Evolutionary conservation across 257 asterid species (phyloP), one percentile per base, ranked within the genome.

Genomic region (Solanum arcanum): DNA sequence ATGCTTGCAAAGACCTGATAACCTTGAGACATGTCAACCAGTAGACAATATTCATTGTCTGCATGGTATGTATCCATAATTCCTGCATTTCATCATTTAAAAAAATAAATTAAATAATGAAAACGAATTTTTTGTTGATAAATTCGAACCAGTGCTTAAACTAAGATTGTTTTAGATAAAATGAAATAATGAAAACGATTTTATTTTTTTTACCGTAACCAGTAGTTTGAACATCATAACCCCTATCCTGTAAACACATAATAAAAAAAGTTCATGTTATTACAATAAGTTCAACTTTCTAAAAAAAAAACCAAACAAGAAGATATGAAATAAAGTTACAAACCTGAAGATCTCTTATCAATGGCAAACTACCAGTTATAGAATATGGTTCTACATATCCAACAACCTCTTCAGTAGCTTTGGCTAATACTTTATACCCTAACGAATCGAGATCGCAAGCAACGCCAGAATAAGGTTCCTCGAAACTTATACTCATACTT

Each of bases 21-120:
- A 70, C 99, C 99, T 86, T 95, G 97, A 93, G 93, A 91, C 98
- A 97, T 95, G 90, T 97, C 99, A 3, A 96, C 89, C 15, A 97
- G 92, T 78, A 94, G 96, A 93, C 99, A 97, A 75, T 95, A 94
- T 93, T 97, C 99, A 69, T 97, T 95, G 89, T 92, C 93, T 29
- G 98, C 98, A 91, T 97, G 99, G 92, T 95, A 97, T 33, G 99
- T 97, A 11, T 96, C 97, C 99, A 95, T 94, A 77, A 97, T 87
- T 75, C 99, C 99, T 97, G 97, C 93, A 88, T 56, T 60, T 60
- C 20, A 47, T 47, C 14, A 49, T 42, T 9, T 3, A 33, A 33
- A 33, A 33, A 33, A 33, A 33, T 3, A 3, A 33, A 33, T 33
- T 4, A 33, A 3, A 33, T 33, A 33, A 33, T 33, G 35, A 33